These are phyloP conservation scores for Cryptococcus depauperatus DNA, from an alignment of 1,284 basidiomycete genomes.

Conservation along the genomic window DNA sequence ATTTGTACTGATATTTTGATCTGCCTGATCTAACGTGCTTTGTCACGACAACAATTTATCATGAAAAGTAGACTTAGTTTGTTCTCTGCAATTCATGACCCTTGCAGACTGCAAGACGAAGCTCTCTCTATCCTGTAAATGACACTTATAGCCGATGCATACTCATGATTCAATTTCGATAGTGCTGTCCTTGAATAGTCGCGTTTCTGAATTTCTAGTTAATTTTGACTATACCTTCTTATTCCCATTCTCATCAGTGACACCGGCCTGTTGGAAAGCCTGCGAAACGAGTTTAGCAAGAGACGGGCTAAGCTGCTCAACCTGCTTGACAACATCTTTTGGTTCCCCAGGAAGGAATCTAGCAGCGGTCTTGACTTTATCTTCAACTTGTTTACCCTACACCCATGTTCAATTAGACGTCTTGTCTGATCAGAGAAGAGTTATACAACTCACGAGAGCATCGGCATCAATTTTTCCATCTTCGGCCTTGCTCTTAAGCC, in stretches of 20 bases:
- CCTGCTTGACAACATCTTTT: slow-evolving; percentile 34
- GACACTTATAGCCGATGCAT: too few species aligned
- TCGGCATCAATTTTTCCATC: slow-evolving; percentile 37
- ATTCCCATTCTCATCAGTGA: slow-evolving; percentile 29
- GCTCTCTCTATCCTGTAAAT: too few species aligned
- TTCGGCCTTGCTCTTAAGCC: slow-evolving; percentile 32
- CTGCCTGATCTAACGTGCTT: too few species aligned
- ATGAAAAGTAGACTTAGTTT: too few species aligned
- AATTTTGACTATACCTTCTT: slow-evolving; percentile 14
- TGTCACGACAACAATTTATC: too few species aligned
- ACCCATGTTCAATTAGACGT: neutral
- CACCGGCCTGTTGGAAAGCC: slow-evolving; percentile 31
- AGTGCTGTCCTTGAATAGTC: too few species aligned
- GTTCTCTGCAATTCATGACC: too few species aligned
- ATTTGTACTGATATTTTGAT: too few species aligned
- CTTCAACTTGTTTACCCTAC: slow-evolving; percentile 31
- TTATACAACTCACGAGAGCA: slow-evolving; percentile 16
- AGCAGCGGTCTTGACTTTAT: slow-evolving; percentile 24
- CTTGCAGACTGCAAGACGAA: too few species aligned
- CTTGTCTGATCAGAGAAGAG: neutral
- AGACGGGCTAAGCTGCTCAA: slow-evolving; percentile 34
- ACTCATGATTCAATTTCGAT: too few species aligned
- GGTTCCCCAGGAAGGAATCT: slow-evolving; percentile 35
- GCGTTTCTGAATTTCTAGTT: too few species aligned
- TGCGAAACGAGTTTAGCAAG: slow-evolving; percentile 37